Evolutionary conservation across 148 eudicot species (phyloP).

Genomic region (Dianthus caryophyllus): DNA sequence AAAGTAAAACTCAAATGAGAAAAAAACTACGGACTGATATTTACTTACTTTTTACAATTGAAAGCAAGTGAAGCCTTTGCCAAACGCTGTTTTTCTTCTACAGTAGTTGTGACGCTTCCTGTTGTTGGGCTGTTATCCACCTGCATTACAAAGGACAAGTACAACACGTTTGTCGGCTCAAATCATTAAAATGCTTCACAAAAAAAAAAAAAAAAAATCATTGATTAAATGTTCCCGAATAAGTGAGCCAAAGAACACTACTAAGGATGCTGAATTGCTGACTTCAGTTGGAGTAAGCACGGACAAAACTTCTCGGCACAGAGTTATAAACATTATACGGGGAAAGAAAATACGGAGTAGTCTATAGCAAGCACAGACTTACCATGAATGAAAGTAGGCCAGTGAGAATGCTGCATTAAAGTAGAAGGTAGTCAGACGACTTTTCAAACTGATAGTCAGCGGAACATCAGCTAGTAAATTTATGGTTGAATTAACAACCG

Average conservation of each 20-base stretch:
- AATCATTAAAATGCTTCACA: background rate
- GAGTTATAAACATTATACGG: background rate
- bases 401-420: constrained; percentile 78
- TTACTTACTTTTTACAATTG: constrained; percentile 81
- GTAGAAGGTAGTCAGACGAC: constrained; percentile 32
- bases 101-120: constrained; percentile 81
- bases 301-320: background rate
- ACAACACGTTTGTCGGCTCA: constrained; percentile 8
- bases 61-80: constrained; percentile 90
- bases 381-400: constrained; percentile 99
- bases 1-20: background rate
- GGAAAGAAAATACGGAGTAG: background rate
- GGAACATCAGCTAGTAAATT: background rate
- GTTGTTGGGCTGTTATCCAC: constrained; percentile 93
- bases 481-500: background rate
- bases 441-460: background rate
- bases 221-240: background rate
- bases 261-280: background rate
- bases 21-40: background rate
- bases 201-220: background rate
- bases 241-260: background rate
- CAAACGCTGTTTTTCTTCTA: constrained; percentile 71
- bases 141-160: constrained; percentile 34
- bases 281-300: background rate
- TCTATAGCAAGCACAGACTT: constrained; percentile 29